Conservation (phyloP, 345 rosid species). For the Salix arbutifolia region DNA sequence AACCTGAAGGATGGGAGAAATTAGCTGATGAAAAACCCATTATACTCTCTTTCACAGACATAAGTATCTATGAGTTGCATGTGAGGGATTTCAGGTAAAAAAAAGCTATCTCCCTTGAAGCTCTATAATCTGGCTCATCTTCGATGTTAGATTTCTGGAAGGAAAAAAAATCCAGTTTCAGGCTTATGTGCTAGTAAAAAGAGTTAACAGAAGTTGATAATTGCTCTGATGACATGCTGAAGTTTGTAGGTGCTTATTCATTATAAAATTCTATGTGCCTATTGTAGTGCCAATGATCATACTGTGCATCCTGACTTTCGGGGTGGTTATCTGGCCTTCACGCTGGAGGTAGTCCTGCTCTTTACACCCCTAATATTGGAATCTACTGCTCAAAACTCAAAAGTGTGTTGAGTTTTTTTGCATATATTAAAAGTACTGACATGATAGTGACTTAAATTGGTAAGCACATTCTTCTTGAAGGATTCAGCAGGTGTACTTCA, state of each 20-base stretch:
- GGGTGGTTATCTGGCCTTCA: conserved; percentile 87
- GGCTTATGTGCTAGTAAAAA: not conserved
- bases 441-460: conserved; percentile 2
- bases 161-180: not conserved
- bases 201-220: not conserved
- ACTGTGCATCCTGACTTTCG: conserved; percentile 54
- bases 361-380: conserved; percentile 1
- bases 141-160: not conserved
- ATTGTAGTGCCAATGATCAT: conserved; percentile 59
- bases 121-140: conserved; percentile 9
- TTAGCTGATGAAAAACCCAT: conserved; percentile 64
- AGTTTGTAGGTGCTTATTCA: conserved; percentile 6
- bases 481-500: conserved; percentile 77
- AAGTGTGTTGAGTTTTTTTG: not conserved
- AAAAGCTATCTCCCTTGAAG: not conserved
- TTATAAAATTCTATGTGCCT: conserved; percentile 21
- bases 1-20: conserved; percentile 80
- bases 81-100: conserved; percentile 86
- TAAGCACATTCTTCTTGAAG: conserved; percentile 35
- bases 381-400: not conserved
- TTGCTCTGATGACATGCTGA: not conserved
- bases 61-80: conserved; percentile 90
- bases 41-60: conserved; percentile 59
- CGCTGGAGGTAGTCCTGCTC: conserved; percentile 53
- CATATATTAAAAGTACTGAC: not conserved